phyloP scores from a whole-genome alignment of 805 yeast species.

The Candida xiaguanensis region DNA sequence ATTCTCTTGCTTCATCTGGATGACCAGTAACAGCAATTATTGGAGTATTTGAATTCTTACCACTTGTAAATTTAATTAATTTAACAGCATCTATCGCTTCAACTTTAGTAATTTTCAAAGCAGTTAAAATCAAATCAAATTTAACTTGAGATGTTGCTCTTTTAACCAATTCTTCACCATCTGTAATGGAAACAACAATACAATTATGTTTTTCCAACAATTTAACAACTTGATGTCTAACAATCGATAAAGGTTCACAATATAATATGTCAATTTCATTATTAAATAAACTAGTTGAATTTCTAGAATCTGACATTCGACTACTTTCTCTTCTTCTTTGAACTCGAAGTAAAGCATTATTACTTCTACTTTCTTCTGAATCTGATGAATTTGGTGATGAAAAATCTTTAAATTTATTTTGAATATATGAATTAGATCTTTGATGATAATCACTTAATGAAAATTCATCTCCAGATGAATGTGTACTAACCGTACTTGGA shows the following conservation, averaged over 20 bases:
- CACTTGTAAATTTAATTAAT: constrained; percentile 68
- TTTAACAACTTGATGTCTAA: constrained; percentile 62
- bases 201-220: constrained; percentile 71
- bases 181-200: constrained; percentile 69
- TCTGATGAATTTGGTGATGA: constrained; percentile 63
- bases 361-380: constrained; percentile 52
- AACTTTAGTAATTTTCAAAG: constrained; percentile 61
- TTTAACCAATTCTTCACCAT: constrained; percentile 80
- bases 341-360: constrained; percentile 47
- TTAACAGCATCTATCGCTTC: constrained; percentile 76
- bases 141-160: constrained; percentile 78
- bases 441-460: constrained; percentile 1
- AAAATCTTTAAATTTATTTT: constrained; percentile 18
- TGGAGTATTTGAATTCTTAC: constrained; percentile 75
- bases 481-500: constrained; percentile 27
- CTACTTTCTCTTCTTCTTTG: constrained; percentile 51
- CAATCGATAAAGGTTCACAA: constrained; percentile 85
- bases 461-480: constrained; percentile 30
- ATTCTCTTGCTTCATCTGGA: constrained; percentile 58
- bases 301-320: constrained; percentile 15
- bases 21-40: constrained; percentile 72
- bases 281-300: constrained; percentile 1
- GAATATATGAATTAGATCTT: constrained; percentile 9
- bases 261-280: constrained; percentile 62
- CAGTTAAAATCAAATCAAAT: constrained; percentile 81